Base-by-base conservation (phyloP, 2,329 filamentous ascomycete genomes). In the Teratosphaeria viscida region DNA sequence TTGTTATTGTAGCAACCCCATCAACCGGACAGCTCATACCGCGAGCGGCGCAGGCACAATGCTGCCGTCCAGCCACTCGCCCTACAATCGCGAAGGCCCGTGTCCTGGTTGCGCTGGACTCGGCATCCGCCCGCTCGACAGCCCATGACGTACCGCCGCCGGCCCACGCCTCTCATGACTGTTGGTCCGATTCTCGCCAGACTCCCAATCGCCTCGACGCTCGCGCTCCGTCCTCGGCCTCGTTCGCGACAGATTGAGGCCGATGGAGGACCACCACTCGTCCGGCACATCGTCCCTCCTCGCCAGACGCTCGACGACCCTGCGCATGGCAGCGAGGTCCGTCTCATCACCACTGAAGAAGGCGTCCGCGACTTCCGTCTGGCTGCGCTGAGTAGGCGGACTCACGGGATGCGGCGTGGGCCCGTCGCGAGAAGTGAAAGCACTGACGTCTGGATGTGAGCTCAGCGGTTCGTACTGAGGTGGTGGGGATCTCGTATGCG, bases 261-360 rank as follows among this genome's bases (percentile, higher is more conserved):
- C 77, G 19, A 77, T 75, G 23, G 73, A 75, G 57, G 73, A 73
- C 90, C 90, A 95, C 85, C 87, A 92, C 64, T 90, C 85, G 62
- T 94, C 89, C 0, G 89, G 87, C 58, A 94, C 87, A 66, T 92
- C 88, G 68, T 89, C 82, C 27, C 88, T 79, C 19, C 82, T 80
- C 37, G 86, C 84, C 58, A 95, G 79, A 52, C 84, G 81, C 65
- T 86, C 84, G 39, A 94, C 79, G 54, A 95, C 87, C 56, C 81
- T 80, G 65, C 89, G 86, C 81, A 92, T 87, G 54, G 85, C 83
- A 26, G 82, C 79, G 29, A 88, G 72, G 66, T 78, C 76, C 35
- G 66, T 61, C 12, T 66, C 64, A 26, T 67, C 67, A 43, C 66
- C 63, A 54, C 59, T 64, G 52, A 69, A 57, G 19, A 68, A 55